Conservation (phyloP, 1,139 yeast genomes). For the Geotrichum siamense region DNA sequence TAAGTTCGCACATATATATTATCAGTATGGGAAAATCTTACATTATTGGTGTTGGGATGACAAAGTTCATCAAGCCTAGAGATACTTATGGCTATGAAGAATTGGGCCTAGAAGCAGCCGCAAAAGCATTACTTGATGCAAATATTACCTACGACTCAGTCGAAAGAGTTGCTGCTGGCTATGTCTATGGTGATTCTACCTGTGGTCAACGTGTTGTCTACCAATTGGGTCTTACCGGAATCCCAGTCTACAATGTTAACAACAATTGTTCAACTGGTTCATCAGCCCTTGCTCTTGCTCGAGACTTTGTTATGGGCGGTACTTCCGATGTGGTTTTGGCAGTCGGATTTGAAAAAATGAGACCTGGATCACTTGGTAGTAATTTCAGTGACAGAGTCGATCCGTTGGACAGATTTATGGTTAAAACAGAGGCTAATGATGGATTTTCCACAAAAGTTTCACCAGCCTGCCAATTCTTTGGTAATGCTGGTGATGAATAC, state of each 20-base stretch:
- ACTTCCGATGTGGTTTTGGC: slow-evolving; percentile 28
- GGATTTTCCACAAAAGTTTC: slow-evolving; percentile 23
- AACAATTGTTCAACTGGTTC: slow-evolving; percentile 33
- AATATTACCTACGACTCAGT: slow-evolving; percentile 30
- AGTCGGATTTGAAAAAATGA: slow-evolving; percentile 32
- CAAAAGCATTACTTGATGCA: slow-evolving; percentile 30
- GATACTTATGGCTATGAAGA: slow-evolving; percentile 28
- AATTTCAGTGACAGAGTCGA: slow-evolving; percentile 26
- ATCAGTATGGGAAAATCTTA: slow-evolving; percentile 16
- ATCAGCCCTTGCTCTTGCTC: slow-evolving; percentile 28
- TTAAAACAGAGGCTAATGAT: slow-evolving; percentile 23
- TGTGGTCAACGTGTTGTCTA: slow-evolving; percentile 31
- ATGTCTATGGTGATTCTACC: slow-evolving; percentile 31
- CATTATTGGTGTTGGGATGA: slow-evolving; percentile 32
- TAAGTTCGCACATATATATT: no score
- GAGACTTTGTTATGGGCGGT: slow-evolving; percentile 26
- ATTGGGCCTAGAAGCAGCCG: slow-evolving; percentile 30
- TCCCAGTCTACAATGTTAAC: slow-evolving; percentile 30
- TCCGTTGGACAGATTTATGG: slow-evolving; percentile 25
- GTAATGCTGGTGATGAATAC: slow-evolving; percentile 30
- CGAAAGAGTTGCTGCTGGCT: slow-evolving; percentile 28
- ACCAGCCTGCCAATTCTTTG: slow-evolving; percentile 30
- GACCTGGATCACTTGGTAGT: slow-evolving; percentile 27
- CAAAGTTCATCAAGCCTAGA: slow-evolving; percentile 31
- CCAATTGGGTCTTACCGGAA: slow-evolving; percentile 31